A percentile compares a stretch with the other conserved stretches of the same genome.
phyloP scores from a whole-genome alignment of 768 basidiomycete species.

The Mycena vitilis region DNA sequence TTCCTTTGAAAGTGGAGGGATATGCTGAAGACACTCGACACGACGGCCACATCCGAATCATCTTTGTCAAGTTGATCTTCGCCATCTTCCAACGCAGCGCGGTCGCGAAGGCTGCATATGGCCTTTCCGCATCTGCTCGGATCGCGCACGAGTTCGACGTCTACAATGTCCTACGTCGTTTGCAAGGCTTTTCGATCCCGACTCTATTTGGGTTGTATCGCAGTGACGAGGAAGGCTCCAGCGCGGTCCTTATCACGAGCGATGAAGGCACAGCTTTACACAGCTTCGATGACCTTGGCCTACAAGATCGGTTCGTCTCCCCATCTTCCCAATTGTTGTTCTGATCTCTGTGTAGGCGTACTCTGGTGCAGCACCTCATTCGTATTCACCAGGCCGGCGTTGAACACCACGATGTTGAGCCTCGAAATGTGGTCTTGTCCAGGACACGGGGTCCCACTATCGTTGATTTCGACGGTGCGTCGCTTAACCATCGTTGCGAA shows the following conservation, averaged over 20 bases:
- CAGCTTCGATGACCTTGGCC: background rate
- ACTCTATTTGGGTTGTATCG: conserved; percentile 7
- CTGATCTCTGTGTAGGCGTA: background rate
- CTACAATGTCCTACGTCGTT: conserved; percentile 10
- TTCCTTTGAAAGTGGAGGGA: conserved; percentile 10
- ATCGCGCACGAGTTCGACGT: conserved; percentile 2
- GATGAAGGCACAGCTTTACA: conserved; percentile 6
- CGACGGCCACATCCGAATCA: conserved; percentile 13
- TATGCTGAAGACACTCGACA: conserved; percentile 9
- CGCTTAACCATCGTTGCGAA: conserved; percentile 7
- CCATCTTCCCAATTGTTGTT: background rate
- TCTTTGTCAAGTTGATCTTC: conserved; percentile 6
- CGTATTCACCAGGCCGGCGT: conserved; percentile 14
- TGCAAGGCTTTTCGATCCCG: conserved; percentile 16
- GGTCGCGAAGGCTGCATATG: conserved; percentile 17
- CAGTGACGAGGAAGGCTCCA: background rate
- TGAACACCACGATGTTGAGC: conserved; percentile 12
- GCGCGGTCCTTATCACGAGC: conserved; percentile 11
- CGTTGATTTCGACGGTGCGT: conserved; percentile 21
- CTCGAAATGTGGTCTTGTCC: conserved; percentile 18
- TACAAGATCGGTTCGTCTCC: conserved; percentile 9
- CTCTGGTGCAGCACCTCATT: conserved; percentile 13
- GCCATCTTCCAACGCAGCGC: background rate
- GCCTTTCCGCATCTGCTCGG: conserved; percentile 7
- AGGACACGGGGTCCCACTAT: conserved; percentile 2